Evolutionary conservation across 257 asterid genomes (phyloP), one percentile per base, ranked within the genome.

Genomic region (Capsicum rhomboideum): DNA sequence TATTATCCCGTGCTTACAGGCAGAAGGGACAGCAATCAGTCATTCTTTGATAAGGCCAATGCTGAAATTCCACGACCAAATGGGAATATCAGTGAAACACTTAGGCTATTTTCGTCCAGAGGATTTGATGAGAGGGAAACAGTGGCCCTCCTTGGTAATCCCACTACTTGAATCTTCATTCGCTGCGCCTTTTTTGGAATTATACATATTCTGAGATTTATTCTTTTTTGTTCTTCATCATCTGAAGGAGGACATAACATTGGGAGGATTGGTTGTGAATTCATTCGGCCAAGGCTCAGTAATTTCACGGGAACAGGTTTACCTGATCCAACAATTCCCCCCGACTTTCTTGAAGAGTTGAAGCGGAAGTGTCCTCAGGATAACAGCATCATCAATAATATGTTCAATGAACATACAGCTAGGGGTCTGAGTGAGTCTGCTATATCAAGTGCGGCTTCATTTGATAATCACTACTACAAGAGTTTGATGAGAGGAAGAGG

Each of bases 111-210:
- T 83, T 78, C 82, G 1, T 82, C 61, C 4, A 82, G 86, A 71
- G 90, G 90, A 42, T 88, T 88, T 79, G 82, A 83, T 50, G 82
- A 64, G 64, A 88, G 88, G 85, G 88, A 88, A 83, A 80, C 85
- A n/a, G 87, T 84, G 12, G 85, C 87, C 3, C 88, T 88, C 42
- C 86, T 85, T 34, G 90, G 90, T 88, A 74, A 29, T 72, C 26
- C 21, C 8, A 23, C 37, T 23, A 13, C 58, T 79, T 40, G 6
- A 18, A 23, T 66, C 52, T 82, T 46, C 46, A n/a, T 82, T 8
- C 12, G 3, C 11, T 42, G 37, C 26, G 20, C 12, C 34, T 28
- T 11, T 42, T 42, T 2, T 71, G 55, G 54, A 46, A n/a, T 34
- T 17, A 12, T 28, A 16, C 40, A 31, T 49, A 8, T n/a, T 29